Evolutionary conservation across 2,329 filamentous ascomycete genomes (phyloP).

Genomic region (Phaeosphaeriaceae sp.): DNA sequence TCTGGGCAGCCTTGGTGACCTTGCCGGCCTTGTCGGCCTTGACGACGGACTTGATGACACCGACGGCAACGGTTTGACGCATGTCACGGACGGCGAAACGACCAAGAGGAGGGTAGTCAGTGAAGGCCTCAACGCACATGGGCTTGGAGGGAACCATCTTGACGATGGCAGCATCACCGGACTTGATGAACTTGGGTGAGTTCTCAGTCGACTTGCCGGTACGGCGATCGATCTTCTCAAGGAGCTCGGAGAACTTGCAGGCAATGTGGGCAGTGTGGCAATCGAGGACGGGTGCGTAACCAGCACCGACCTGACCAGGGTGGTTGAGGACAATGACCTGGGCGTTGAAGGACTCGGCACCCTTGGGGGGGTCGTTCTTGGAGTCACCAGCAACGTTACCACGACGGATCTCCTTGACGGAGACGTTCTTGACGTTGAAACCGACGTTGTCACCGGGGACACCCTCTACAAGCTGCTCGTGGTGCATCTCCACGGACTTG

Average conservation of each 20-base stretch:
- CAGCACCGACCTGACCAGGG: conserved; percentile 98
- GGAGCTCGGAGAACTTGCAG: conserved; percentile 99
- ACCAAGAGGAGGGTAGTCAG: conserved; percentile 98
- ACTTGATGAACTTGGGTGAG: conserved; percentile 99
- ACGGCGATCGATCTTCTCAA: conserved; percentile 99
- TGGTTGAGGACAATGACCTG: conserved; percentile 99
- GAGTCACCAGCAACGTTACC: conserved; percentile 99
- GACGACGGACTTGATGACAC: conserved; percentile 80
- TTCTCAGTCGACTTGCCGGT: conserved; percentile 96
- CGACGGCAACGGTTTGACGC: conserved; percentile 80
- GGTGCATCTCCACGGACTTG: conserved; percentile 99
- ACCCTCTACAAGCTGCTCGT: conserved; percentile 97
- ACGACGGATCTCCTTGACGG: conserved; percentile 99
- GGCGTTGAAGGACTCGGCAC: conserved; percentile 93
- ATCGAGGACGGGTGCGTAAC: conserved; percentile 98
- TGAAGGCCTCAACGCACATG: conserved; percentile 99
- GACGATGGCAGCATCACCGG: conserved; percentile 99
- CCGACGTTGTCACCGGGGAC: conserved; percentile 99
- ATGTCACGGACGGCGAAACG: conserved; percentile 99
- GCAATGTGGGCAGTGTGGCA: conserved; percentile 99
- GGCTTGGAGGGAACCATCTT: conserved; percentile 99
- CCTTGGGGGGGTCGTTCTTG: conserved; percentile 97
- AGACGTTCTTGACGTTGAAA: conserved; percentile 99
- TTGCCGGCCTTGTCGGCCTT: conserved; percentile 59
- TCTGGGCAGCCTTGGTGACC: conserved; percentile 58